Evolutionary conservation across 2,329 filamentous ascomycete species (phyloP).

Genomic region (Fusarium abutilonis): DNA sequence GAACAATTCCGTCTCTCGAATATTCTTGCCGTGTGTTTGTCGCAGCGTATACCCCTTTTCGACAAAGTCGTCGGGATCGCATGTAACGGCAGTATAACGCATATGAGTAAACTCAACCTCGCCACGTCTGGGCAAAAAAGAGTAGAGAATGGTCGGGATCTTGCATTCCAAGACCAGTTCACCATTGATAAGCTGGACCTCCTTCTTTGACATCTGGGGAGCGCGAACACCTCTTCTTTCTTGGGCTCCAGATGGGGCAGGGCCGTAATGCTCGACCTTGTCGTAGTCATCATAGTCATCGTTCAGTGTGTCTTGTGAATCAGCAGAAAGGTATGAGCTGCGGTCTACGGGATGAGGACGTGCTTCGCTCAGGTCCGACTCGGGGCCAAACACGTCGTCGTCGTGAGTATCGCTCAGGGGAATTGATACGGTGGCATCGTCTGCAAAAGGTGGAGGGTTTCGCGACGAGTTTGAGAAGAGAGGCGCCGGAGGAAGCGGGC

Average conservation of each 20-base stretch:
- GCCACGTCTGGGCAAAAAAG: slow-evolving; percentile 90
- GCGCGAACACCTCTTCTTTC: slow-evolving; percentile 85
- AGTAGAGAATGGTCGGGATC: slow-evolving; percentile 97
- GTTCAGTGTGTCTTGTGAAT: slow-evolving; percentile 65
- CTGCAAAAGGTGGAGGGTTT: slow-evolving; percentile 64
- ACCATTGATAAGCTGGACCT: slow-evolving; percentile 96
- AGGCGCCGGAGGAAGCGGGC: slow-evolving; percentile 88
- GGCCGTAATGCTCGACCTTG: slow-evolving; percentile 84
- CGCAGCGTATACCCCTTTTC: slow-evolving; percentile 89
- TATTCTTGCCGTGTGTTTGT: slow-evolving; percentile 85
- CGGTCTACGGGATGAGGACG: slow-evolving; percentile 61
- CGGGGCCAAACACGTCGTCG: slow-evolving; percentile 79
- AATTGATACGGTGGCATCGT: slow-evolving; percentile 78
- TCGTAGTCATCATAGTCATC: slow-evolving; percentile 56
- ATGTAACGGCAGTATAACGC: slow-evolving; percentile 98
- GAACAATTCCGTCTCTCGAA: slow-evolving; percentile 92
- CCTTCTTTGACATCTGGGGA: slow-evolving; percentile 90
- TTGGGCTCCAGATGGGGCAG: slow-evolving; percentile 87
- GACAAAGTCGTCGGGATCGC: slow-evolving; percentile 94
- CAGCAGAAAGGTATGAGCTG: slow-evolving; percentile 64
- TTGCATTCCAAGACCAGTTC: slow-evolving; percentile 98
- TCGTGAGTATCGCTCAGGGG: slow-evolving; percentile 67
- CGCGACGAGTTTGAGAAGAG: slow-evolving; percentile 72
- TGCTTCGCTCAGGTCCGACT: slow-evolving; percentile 63
- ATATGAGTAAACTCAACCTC: slow-evolving; percentile 98